Percentiles rank a stretch among this genome's conserved stretches.
Evolutionary conservation across 202 grass and related monocot species (phyloP).

Genomic region (Miscanthus sacchariflorus): DNA sequence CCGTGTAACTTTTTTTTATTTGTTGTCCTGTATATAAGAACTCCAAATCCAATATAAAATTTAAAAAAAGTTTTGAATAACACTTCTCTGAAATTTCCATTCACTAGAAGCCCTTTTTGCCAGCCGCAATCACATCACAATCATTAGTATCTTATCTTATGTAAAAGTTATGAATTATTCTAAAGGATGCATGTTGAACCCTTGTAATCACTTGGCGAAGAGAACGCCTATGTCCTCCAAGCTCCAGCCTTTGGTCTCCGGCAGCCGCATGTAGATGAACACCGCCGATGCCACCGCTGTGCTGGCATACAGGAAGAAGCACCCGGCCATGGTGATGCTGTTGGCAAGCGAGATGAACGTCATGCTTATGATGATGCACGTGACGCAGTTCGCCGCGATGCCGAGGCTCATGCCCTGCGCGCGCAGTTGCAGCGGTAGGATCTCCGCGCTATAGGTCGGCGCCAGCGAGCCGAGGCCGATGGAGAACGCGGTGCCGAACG

Average conservation of each 20-base stretch:
- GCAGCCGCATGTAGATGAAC: conserved; percentile 63
- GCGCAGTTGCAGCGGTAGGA: conserved; percentile 45
- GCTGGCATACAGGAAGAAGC: conserved; percentile 72
- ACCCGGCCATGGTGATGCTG: conserved; percentile 58
- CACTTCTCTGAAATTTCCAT: too few species aligned
- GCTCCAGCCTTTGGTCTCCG: conserved; percentile 69
- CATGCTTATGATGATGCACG: conserved; percentile 53
- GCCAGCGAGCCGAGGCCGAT: conserved; percentile 59
- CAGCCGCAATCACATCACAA: background rate
- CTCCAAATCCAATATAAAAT: too few species aligned
- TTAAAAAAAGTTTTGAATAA: too few species aligned
- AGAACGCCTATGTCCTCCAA: conserved; percentile 74
- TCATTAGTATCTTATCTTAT: background rate
- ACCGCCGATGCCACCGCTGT: conserved; percentile 27
- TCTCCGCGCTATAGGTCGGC: conserved; percentile 58
- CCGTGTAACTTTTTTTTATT: too few species aligned
- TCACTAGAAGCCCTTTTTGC: background rate
- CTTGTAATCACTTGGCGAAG: conserved; percentile 40
- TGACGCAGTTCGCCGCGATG: background rate
- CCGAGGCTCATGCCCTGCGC: background rate
- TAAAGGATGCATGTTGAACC: background rate
- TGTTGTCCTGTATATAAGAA: too few species aligned
- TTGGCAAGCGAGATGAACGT: conserved; percentile 69
- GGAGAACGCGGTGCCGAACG: conserved; percentile 64
- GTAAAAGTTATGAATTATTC: background rate